Percentiles rank a stretch among this genome's conserved stretches.
Evolutionary conservation across 2,329 filamentous ascomycete species (phyloP).

Genomic region (Botrytis aclada): DNA sequence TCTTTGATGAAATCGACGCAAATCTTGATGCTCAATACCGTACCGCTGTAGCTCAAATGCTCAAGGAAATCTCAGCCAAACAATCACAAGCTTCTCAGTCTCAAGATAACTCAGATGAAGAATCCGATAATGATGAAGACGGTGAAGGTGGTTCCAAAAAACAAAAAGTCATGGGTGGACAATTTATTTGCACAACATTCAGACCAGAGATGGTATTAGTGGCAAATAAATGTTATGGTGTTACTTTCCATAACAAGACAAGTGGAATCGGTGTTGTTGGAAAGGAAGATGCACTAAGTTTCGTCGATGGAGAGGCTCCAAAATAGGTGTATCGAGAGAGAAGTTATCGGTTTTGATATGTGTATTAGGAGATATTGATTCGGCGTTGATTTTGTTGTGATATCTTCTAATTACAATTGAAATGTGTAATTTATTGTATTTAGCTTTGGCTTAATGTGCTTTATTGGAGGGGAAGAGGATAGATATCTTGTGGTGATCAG

Average conservation of each 20-base stretch:
- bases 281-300: conserved; percentile 82
- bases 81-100: conserved; percentile 22
- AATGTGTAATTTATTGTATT: neutral
- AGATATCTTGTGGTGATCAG: neutral
- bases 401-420: neutral
- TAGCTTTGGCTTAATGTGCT: neutral
- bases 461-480: neutral
- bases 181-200: conserved; percentile 99
- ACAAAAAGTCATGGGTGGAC: conserved; percentile 47
- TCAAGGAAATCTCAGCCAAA: conserved; percentile 71
- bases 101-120: conserved; percentile 18
- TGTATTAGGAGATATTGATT: neutral
- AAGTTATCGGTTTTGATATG: neutral
- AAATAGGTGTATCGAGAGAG: conserved; percentile 23
- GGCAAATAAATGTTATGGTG: conserved; percentile 96
- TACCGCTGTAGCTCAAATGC: conserved; percentile 86
- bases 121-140: conserved; percentile 41
- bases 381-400: neutral
- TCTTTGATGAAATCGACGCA: conserved; percentile 98
- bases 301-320: conserved; percentile 77
- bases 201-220: conserved; percentile 92
- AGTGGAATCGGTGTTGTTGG: conserved; percentile 89
- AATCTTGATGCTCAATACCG: conserved; percentile 98
- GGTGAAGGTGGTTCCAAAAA: conserved; percentile 34
- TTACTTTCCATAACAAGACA: conserved; percentile 90